Conservation (phyloP, 1,284 basidiomycete genomes). For the Austropuccinia psidii region DNA sequence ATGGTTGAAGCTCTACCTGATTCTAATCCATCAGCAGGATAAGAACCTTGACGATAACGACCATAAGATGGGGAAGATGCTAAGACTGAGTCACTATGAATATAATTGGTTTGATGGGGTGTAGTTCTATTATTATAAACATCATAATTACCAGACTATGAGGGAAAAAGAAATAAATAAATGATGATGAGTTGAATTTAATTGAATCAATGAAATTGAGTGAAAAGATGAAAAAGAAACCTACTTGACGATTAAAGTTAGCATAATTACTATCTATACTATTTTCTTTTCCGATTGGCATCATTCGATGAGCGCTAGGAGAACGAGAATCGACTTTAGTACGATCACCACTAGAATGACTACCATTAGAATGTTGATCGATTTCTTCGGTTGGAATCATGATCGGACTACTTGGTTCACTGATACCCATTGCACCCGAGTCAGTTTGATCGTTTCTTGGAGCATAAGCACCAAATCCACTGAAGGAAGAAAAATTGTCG, state of each 20-base stretch:
- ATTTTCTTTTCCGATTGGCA: neutral
- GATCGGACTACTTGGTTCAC: slow-evolving; percentile 16
- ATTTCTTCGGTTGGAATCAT: slow-evolving; percentile 10
- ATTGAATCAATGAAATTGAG: neutral
- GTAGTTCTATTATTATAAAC: neutral
- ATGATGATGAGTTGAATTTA: neutral
- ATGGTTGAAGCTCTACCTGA: slow-evolving; percentile 46
- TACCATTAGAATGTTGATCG: slow-evolving; percentile 38
- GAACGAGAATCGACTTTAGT: slow-evolving; percentile 39
- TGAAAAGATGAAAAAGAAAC: neutral
- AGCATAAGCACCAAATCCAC: slow-evolving; percentile 22
- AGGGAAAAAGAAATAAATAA: neutral
- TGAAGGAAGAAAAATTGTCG: slow-evolving; percentile 14
- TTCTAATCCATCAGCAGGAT: slow-evolving; percentile 42
- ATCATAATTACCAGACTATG: slow-evolving; percentile 30
- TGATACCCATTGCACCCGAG: slow-evolving; percentile 20
- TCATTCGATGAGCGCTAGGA: slow-evolving; percentile 28
- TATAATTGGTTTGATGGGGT: neutral
- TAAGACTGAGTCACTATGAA: slow-evolving; percentile 6
- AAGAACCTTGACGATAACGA: slow-evolving; percentile 44
- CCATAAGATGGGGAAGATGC: slow-evolving; percentile 36
- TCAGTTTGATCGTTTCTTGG: neutral
- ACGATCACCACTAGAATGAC: slow-evolving; percentile 36
- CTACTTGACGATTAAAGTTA: slow-evolving; percentile 11
- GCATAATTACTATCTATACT: slow-evolving; percentile 2